Evolutionary conservation across 2,329 filamentous ascomycete genomes (phyloP), one percentile per base, ranked within the genome.

Genomic region (Cercospora zeae-maydis): DNA sequence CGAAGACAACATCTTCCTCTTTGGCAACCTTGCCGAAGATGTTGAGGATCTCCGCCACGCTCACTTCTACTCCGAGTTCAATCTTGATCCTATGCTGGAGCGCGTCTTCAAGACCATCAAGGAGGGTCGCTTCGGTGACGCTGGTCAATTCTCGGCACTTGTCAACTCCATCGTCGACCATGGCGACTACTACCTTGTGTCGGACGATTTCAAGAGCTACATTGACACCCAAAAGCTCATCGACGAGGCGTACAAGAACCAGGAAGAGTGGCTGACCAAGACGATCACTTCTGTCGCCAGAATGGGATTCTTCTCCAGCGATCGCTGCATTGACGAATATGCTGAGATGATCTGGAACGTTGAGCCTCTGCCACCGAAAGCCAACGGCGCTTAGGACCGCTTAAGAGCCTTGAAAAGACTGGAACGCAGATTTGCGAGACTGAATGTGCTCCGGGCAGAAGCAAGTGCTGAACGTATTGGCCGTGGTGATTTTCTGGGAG

Each of bases 1-100:
- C 72, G 92, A 98, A 74, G 88, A 92, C 75, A 98, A 98, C 80
- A 97, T 99, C 76, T 99, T 99, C 87, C 86, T 99, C 70, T 98
- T 99, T 75, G 95, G 95, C 64, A 96, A 93, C 76, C 85, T 99
- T 19, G 88, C 95, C 61, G 95, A 99, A 77, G 92, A 98, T 71
- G 95, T 99, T 42, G 95, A 98, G 72, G 93, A 98, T 69, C 87
- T 99, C 60, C 93, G 95, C 54, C 92, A 98, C 78, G 82, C 84
- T 19, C 93, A 98, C 81, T 89, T 88, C 68, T 98, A 96, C 78
- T 88, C 90, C 66, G 81, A 86, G 42, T 91, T 96, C 80, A 78
- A 84, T 36, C 81, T 98, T 62, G 92, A 98, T 76, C 78, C 88
- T 0, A 85, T 89, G 66, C 86, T 99, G 42, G 79, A 84, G 68